A percentile compares a stretch with the other conserved stretches of the same genome.
Evolutionary conservation across 768 basidiomycete species (phyloP).

Genomic region (Suillus plorans): DNA sequence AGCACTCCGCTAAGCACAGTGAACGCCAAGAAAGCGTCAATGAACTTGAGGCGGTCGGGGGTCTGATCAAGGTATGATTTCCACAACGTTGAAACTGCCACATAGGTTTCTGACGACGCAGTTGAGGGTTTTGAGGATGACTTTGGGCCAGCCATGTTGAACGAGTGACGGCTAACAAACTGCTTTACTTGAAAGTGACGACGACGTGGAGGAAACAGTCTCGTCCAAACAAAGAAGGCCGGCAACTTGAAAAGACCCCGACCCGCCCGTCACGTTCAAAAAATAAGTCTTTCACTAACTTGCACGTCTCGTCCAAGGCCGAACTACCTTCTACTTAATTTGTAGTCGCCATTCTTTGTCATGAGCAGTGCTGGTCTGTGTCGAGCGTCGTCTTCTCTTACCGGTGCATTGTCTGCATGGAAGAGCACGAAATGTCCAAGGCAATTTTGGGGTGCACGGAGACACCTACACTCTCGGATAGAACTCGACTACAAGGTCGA

Average conservation of each 20-base stretch:
- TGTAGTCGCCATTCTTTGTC: not conserved
- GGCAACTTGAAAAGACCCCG: constrained; percentile 18
- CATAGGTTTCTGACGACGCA: constrained; percentile 18
- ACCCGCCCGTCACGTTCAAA: constrained; percentile 7
- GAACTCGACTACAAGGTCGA: constrained; percentile 65
- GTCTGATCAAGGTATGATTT: constrained; percentile 78
- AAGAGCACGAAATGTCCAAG: constrained; percentile 13
- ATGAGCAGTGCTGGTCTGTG: constrained; percentile 25
- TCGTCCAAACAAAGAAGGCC: constrained; percentile 13
- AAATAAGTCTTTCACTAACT: constrained; percentile 11
- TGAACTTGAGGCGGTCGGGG: constrained; percentile 83
- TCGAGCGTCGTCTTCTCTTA: constrained; percentile 23
- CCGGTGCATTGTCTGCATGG: constrained; percentile 14
- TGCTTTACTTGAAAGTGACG: constrained; percentile 1
- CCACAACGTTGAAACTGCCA: constrained; percentile 59
- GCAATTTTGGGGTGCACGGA: constrained; percentile 25
- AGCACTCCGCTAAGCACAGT: constrained; percentile 86
- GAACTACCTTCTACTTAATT: not conserved
- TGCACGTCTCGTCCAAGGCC: constrained; percentile 1
- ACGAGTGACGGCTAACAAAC: constrained; percentile 8
- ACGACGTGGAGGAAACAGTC: constrained; percentile 24
- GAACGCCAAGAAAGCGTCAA: constrained; percentile 92
- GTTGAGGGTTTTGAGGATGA: constrained; percentile 20
- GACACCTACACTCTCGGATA: constrained; percentile 49
- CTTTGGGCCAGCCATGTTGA: constrained; percentile 39